These are phyloP conservation scores for Acidiella bohemica DNA, from an alignment of 495 filamentous ascomycete genomes.

Conservation along the genomic window DNA sequence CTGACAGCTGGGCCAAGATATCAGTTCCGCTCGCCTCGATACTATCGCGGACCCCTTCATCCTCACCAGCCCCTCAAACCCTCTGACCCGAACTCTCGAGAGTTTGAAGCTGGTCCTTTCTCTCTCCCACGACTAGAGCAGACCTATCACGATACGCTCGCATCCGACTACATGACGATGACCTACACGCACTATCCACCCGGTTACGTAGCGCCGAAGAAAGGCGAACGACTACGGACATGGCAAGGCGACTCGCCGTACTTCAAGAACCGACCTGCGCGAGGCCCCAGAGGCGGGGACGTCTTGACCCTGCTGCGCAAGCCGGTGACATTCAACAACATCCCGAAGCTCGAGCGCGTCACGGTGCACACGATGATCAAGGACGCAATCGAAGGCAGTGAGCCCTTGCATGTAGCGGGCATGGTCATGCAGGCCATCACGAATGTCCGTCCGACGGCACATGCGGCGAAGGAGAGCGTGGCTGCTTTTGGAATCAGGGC, in stretches of 20 bases:
- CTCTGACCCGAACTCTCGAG: conserved; percentile 73
- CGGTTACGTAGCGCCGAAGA: conserved; percentile 49
- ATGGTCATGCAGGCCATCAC: conserved; percentile 78
- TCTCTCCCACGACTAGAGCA: conserved; percentile 74
- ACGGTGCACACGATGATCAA: conserved; percentile 62
- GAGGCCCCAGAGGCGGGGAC: conserved; percentile 63
- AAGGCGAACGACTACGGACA: conserved; percentile 56
- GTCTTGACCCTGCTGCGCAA: conserved; percentile 57
- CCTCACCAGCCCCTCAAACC: conserved; percentile 73
- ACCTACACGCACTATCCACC: conserved; percentile 71
- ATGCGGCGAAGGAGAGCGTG: conserved; percentile 52
- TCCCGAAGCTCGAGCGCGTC: conserved; percentile 69
- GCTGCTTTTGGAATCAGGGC: conserved; percentile 45
- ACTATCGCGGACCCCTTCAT: conserved; percentile 83
- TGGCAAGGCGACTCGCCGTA: conserved; percentile 91
- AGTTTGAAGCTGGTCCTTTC: conserved; percentile 90
- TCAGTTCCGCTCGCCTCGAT: conserved; percentile 82
- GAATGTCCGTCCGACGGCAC: conserved; percentile 56
- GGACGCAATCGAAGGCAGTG: conserved; percentile 46
- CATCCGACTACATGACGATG: conserved; percentile 80
- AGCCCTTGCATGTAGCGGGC: conserved; percentile 62
- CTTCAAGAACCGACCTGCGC: conserved; percentile 75
- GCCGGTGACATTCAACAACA: conserved; percentile 69
- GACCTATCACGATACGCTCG: conserved; percentile 74
- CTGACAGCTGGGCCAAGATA: too few species aligned